Base-by-base conservation (phyloP, 305 asterid genomes). In the Solanum chacoense region DNA sequence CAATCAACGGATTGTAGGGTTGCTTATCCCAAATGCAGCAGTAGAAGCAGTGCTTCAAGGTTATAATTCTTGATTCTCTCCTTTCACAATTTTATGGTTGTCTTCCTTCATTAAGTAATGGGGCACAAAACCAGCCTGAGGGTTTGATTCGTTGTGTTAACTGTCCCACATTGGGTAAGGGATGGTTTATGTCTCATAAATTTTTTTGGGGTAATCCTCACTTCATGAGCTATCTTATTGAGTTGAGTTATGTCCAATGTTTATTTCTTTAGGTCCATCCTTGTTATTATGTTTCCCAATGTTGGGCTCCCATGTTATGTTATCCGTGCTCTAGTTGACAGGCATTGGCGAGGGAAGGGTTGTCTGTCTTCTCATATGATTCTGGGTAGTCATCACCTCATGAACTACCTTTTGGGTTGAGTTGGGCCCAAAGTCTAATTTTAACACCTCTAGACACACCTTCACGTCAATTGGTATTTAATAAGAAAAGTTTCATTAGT, bases 1-100 rank as follows among this genome's bases (percentile, higher is more conserved):
- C 88, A 94, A 88, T 90, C 96, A 94, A 90, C 94, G 98, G 90
- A 92, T 95, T 90, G 98, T 97, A 55, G 99, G 99, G 73, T 90
- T 97, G 88, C 98, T 95, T 87, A 96, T 97, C 87, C 99, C 99
- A 77, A 96, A 94, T 95, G 94, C 98, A 81, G 98, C 99, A 29
- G 99, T 97, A 86, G 96, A 91, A 91, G 91, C 98, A 63, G 99
- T 95, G 90, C 98, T 97, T 91, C 96, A 94, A 95, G 99, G 99
- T 97, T 85, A n/a, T 81, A 78, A 45, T 78, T 89, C 87, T 80
- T 85, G 6, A 78, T 81, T 63, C 12, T 83, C 38, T 37, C 26
- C 67, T 89, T 87, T 91, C 90, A 89, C 40, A 63, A 88, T 86
- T 50, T 32, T 45, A 83, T 79, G 65, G n/a, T 26, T 38, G 65